phyloP scores from a whole-genome alignment of 2,329 filamentous ascomycete species.

The Exophiala xenobiotica region DNA sequence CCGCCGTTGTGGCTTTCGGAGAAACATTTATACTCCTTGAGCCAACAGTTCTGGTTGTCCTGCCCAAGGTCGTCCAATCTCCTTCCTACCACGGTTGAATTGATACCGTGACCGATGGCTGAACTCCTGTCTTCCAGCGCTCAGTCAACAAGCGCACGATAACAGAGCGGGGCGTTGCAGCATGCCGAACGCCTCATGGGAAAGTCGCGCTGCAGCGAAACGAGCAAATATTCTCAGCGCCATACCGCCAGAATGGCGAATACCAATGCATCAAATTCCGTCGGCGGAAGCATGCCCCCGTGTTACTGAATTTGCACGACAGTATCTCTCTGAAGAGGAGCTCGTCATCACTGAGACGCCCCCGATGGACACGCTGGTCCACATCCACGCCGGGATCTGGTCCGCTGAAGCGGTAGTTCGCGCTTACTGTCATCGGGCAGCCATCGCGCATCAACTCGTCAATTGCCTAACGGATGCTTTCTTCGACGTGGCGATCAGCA shows the following conservation, averaged over 20 bases:
- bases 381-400: slow-evolving; percentile 17
- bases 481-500: slow-evolving; percentile 30
- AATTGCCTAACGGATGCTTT: slow-evolving; percentile 34
- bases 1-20: too few species aligned
- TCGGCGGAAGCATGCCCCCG: background rate
- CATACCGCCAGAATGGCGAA: slow-evolving; percentile 8
- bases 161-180: background rate
- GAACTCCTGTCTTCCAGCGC: too few species aligned
- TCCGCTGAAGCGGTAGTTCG: slow-evolving; percentile 22
- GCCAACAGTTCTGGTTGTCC: too few species aligned
- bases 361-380: slow-evolving; percentile 14
- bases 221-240: slow-evolving; percentile 8
- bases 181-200: slow-evolving; percentile 9
- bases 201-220: slow-evolving; percentile 14
- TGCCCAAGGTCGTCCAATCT: too few species aligned
- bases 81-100: too few species aligned
- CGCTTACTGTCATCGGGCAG: slow-evolving; percentile 31
- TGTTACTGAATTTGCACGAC: slow-evolving; percentile 2
- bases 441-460: slow-evolving; percentile 29
- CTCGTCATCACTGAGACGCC: slow-evolving; percentile 10
- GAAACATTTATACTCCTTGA: too few species aligned
- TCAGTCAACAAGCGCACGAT: background rate
- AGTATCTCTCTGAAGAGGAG: slow-evolving; percentile 11
- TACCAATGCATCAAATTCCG: slow-evolving; percentile 3
- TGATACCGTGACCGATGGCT: too few species aligned